Conservation (phyloP, 2,329 filamentous ascomycete species). For the Orbilia ellipsospora region DNA sequence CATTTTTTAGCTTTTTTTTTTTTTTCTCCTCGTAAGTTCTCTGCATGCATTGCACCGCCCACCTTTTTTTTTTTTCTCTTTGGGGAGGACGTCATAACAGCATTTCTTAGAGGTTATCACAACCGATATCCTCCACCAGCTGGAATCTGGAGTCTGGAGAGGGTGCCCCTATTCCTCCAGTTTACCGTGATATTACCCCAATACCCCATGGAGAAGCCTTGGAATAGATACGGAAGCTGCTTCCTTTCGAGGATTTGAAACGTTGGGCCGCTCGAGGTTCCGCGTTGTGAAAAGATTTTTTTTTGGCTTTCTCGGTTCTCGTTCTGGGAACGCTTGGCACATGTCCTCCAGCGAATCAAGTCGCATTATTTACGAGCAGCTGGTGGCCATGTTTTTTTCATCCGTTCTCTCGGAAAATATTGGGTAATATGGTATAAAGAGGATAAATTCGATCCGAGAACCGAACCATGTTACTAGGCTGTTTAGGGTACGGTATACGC, state of each 20-base stretch:
- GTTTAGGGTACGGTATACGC: conserved; percentile 14
- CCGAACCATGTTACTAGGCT: conserved; percentile 6
- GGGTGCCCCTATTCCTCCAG: conserved; percentile 12
- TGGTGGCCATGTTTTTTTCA: not conserved
- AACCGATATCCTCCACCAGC: conserved; percentile 44
- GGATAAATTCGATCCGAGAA: conserved; percentile 30
- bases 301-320: conserved; percentile 6
- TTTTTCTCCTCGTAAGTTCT: not conserved
- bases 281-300: conserved; percentile 13
- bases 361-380: conserved; percentile 2
- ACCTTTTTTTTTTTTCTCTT: conserved; percentile 1
- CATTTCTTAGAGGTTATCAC: conserved; percentile 36
- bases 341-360: conserved; percentile 14
- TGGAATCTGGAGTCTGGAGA: conserved; percentile 22
- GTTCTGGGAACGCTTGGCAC: conserved; percentile 30
- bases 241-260: conserved; percentile 23
- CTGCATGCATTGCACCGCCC: conserved; percentile 5
- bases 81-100: conserved; percentile 22
- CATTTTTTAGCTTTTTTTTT: not conserved
- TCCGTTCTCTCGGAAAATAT: conserved; percentile 19
- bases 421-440: conserved; percentile 4
- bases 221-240: conserved; percentile 24
- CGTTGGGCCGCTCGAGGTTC: not conserved
- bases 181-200: conserved; percentile 8
- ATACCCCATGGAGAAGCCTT: conserved; percentile 49